Conservation (phyloP, 2,329 filamentous ascomycete species). For the Phialophora tarda region DNA sequence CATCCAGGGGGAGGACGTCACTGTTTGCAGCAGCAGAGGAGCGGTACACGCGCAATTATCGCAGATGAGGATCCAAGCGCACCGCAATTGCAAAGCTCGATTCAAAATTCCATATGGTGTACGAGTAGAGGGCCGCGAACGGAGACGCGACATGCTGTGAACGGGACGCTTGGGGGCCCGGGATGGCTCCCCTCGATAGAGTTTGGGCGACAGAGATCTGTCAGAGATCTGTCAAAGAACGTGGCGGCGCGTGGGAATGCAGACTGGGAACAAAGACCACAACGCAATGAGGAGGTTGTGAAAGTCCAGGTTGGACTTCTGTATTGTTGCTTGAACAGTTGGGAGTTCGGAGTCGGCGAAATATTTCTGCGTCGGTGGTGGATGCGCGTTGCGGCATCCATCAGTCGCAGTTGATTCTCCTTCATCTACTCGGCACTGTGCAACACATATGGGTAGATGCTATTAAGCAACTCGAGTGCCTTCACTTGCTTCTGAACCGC, state of each 20-base stretch:
- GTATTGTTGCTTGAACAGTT: no score
- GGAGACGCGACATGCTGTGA: neutral
- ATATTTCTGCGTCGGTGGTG: neutral
- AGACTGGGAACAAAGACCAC: neutral
- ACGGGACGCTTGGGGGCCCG: neutral
- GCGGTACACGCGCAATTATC: no score
- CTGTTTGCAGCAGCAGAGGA: neutral
- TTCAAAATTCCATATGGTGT: neutral
- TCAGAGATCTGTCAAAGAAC: neutral
- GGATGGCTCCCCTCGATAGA: neutral
- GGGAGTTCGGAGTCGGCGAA: neutral
- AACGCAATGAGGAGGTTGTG: no score
- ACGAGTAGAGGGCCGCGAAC: neutral
- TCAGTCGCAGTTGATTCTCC: no score
- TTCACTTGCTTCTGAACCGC: no score
- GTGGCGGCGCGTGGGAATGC: neutral
- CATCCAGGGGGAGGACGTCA: no score
- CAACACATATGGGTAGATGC: no score
- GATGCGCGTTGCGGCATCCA: no score
- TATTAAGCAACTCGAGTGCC: no score
- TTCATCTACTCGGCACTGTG: no score
- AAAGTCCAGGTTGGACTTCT: no score
- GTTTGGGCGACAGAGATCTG: neutral
- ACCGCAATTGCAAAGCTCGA: neutral
- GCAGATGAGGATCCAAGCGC: neutral